These are phyloP conservation scores for Suillus occidentalis DNA, from an alignment of 768 basidiomycete species.

Conservation along the genomic window DNA sequence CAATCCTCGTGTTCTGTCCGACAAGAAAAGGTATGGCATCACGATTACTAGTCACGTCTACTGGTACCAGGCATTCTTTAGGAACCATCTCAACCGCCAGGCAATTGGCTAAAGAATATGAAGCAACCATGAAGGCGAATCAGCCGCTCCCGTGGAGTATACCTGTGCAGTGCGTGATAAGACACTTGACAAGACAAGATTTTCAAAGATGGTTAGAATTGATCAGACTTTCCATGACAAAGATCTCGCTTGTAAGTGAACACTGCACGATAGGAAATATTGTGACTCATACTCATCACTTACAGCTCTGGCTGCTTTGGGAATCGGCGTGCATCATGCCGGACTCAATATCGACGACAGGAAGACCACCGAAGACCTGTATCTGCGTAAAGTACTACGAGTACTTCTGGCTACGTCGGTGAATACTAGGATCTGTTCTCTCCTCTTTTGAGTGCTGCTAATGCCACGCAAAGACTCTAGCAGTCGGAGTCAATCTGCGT, in stretches of 20 bases:
- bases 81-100: conserved; percentile 72
- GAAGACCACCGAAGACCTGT: conserved; percentile 70
- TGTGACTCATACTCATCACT: neutral
- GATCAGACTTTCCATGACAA: conserved; percentile 64
- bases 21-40: conserved; percentile 72
- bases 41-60: neutral
- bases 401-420: conserved; percentile 86
- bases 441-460: conserved; percentile 9
- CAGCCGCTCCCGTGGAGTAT: conserved; percentile 67
- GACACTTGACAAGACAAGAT: neutral
- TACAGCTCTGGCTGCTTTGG: conserved; percentile 62
- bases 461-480: conserved; percentile 66
- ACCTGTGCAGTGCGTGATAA: conserved; percentile 41
- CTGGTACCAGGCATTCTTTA: conserved; percentile 20
- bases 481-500: conserved; percentile 97
- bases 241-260: conserved; percentile 50
- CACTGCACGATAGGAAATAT: conserved; percentile 17
- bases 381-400: conserved; percentile 58
- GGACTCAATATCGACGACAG: conserved; percentile 78
- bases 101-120: conserved; percentile 71
- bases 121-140: conserved; percentile 50
- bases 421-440: conserved; percentile 22
- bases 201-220: conserved; percentile 40
- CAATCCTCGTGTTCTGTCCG: conserved; percentile 84
- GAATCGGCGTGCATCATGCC: conserved; percentile 92